Percentiles rank a stretch among this genome's conserved stretches.
These are phyloP conservation scores for Teunomyces stri DNA, from an alignment of 805 yeast species.

Conservation along the genomic window DNA sequence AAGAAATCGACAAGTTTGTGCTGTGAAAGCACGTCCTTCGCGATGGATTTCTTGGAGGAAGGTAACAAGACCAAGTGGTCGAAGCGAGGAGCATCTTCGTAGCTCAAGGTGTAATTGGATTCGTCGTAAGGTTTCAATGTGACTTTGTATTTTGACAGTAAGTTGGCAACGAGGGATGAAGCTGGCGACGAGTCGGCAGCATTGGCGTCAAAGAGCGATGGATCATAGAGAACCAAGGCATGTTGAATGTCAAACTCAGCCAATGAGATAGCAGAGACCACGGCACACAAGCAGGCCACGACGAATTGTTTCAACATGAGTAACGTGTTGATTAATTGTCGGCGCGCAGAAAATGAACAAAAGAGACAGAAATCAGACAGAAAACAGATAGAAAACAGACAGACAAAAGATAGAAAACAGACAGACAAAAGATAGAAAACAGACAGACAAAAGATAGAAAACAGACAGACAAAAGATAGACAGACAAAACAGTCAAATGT, in stretches of 20 bases:
- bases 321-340: not conserved
- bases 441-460: too few relatives aligned
- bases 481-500: too few relatives aligned
- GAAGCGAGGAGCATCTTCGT: slow-evolving; percentile 22
- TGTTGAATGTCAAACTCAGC: slow-evolving; percentile 7
- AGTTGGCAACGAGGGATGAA: slow-evolving; percentile 19
- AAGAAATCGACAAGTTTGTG: slow-evolving; percentile 55
- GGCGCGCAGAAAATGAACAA: not conserved
- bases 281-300: slow-evolving; percentile 2
- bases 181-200: slow-evolving; percentile 15
- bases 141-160: slow-evolving; percentile 17
- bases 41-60: slow-evolving; percentile 30
- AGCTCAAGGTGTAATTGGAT: slow-evolving; percentile 18
- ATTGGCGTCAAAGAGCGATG: slow-evolving; percentile 18
- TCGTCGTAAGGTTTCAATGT: slow-evolving; percentile 21
- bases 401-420: not conserved
- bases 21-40: slow-evolving; percentile 29
- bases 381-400: not conserved
- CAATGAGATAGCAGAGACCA: slow-evolving; percentile 3
- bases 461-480: too few relatives aligned
- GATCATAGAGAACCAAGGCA: slow-evolving; percentile 36
- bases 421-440: too few relatives aligned
- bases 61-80: slow-evolving; percentile 37
- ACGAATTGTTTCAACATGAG: not conserved
- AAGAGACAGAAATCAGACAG: not conserved